Evolutionary conservation across 176 grass and related monocot species (phyloP).

Genomic region (Calamus simplicifolius): DNA sequence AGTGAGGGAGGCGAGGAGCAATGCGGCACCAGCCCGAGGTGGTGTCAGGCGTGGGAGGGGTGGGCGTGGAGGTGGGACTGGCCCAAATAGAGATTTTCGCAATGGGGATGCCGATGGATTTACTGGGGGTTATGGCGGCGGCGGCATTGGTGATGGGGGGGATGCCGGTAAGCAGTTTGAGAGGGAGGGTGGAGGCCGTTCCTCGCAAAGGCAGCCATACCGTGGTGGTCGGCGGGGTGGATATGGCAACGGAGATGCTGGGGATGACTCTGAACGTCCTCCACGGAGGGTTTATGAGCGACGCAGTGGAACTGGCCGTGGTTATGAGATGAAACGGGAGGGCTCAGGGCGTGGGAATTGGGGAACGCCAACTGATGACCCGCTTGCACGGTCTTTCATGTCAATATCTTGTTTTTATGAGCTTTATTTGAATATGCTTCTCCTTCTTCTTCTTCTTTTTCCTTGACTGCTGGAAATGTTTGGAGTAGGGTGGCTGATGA

Average conservation of each 20-base stretch:
- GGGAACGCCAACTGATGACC: slow-evolving; percentile 12
- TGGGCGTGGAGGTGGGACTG: slow-evolving; percentile 11
- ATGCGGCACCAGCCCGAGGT: slow-evolving; percentile 4
- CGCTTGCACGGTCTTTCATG: background rate
- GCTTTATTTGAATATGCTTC: background rate
- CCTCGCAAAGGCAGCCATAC: background rate
- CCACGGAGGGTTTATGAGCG: slow-evolving; percentile 13
- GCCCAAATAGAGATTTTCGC: slow-evolving; percentile 1
- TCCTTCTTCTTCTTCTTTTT: too few species aligned
- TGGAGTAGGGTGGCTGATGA: slow-evolving; percentile 5
- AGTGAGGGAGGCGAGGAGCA: slow-evolving; percentile 17
- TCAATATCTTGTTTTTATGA: too few species aligned
- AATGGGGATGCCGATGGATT: slow-evolving; percentile 1
- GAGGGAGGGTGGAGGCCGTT: slow-evolving; percentile 3
- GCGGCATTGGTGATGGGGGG: slow-evolving; percentile 1
- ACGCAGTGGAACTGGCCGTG: slow-evolving; percentile 15
- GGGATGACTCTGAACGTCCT: slow-evolving; percentile 12
- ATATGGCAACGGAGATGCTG: slow-evolving; percentile 10
- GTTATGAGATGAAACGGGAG: slow-evolving; percentile 19
- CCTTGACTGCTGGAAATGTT: background rate
- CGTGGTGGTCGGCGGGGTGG: slow-evolving; percentile 9
- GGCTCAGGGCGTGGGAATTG: slow-evolving; percentile 17
- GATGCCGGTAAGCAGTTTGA: background rate
- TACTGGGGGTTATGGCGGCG: background rate
- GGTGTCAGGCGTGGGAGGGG: slow-evolving; percentile 17